phyloP scores from a whole-genome alignment of 139 green algal genomes.

The Picochlorum sp. region DNA sequence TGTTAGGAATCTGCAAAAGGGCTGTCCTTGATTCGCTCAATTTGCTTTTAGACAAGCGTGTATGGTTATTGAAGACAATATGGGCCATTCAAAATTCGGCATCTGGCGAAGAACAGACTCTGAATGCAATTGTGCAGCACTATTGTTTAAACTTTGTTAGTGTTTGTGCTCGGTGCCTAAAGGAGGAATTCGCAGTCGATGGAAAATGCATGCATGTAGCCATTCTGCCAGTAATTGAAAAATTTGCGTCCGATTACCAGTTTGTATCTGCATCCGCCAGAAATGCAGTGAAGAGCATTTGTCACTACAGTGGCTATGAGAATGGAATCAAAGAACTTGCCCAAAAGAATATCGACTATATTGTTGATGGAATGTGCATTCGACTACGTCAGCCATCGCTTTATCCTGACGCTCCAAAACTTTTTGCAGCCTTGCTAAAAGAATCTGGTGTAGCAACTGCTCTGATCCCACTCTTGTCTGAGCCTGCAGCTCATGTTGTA shows the following conservation, averaged over 20 bases:
- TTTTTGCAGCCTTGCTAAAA: slow-evolving; percentile 64
- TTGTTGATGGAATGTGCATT: slow-evolving; percentile 65
- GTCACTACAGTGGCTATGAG: slow-evolving; percentile 42
- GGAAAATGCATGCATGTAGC: slow-evolving; percentile 39
- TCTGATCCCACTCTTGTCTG: slow-evolving; percentile 69
- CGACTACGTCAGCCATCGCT: slow-evolving; percentile 39
- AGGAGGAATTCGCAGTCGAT: slow-evolving; percentile 29
- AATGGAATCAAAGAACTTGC: slow-evolving; percentile 38
- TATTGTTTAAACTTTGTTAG: slow-evolving; percentile 44
- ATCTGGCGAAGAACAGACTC: not conserved
- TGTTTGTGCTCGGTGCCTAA: slow-evolving; percentile 29
- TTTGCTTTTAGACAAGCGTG: not conserved
- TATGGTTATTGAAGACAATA: not conserved
- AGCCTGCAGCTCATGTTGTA: slow-evolving; percentile 49
- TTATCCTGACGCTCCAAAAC: slow-evolving; percentile 41
- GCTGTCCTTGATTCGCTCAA: not conserved
- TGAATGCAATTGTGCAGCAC: slow-evolving; percentile 57
- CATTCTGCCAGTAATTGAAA: slow-evolving; percentile 69
- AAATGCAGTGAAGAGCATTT: slow-evolving; percentile 35
- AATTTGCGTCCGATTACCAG: slow-evolving; percentile 45
- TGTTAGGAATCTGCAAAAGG: not conserved
- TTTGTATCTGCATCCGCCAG: slow-evolving; percentile 43
- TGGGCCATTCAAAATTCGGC: not conserved
- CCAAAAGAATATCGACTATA: slow-evolving; percentile 61
- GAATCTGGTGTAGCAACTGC: slow-evolving; percentile 37